Evolutionary conservation across 768 basidiomycete species (phyloP).

Genomic region (Podaxis sp.): DNA sequence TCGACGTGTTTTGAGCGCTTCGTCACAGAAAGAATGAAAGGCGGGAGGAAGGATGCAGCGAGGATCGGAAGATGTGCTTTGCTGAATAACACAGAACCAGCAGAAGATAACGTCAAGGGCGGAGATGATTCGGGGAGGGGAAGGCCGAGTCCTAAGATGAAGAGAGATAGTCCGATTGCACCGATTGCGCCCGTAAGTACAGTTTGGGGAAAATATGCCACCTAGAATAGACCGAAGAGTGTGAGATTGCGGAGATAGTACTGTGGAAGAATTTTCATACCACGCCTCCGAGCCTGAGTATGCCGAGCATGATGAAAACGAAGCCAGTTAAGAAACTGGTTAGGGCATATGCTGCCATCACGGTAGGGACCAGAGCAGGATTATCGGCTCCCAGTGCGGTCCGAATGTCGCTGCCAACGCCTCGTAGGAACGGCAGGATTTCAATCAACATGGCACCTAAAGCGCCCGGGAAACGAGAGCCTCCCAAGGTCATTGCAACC

Average conservation of each 20-base stretch:
- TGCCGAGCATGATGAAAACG: constrained; percentile 22
- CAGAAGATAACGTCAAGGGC: constrained; percentile 18
- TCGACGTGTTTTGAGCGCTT: constrained; percentile 19
- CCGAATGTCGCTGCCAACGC: constrained; percentile 21
- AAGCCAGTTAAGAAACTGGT: constrained; percentile 22
- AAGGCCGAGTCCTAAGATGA: constrained; percentile 20
- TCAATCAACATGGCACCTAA: constrained; percentile 25
- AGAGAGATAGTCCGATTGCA: constrained; percentile 24
- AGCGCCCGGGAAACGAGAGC: constrained; percentile 24
- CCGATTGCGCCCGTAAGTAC: constrained; percentile 26
- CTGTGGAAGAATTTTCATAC: constrained; percentile 13
- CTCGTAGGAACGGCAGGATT: constrained; percentile 24
- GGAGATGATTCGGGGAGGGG: constrained; percentile 10
- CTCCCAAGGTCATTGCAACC: constrained; percentile 23
- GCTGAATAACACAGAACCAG: constrained; percentile 18
- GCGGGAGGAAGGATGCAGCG: constrained; percentile 22
- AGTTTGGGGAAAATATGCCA: constrained; percentile 25
- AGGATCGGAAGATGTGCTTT: constrained; percentile 20
- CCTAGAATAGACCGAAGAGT: constrained; percentile 13
- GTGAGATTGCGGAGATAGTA: too few relatives aligned
- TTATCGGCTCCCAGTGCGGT: constrained; percentile 22
- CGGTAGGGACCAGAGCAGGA: constrained; percentile 24
- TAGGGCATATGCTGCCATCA: constrained; percentile 26
- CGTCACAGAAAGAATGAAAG: constrained; percentile 20
- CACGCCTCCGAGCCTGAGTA: constrained; percentile 21